phyloP scores from a whole-genome alignment of 345 rosid genomes.

The Cochlearia excelsa region DNA sequence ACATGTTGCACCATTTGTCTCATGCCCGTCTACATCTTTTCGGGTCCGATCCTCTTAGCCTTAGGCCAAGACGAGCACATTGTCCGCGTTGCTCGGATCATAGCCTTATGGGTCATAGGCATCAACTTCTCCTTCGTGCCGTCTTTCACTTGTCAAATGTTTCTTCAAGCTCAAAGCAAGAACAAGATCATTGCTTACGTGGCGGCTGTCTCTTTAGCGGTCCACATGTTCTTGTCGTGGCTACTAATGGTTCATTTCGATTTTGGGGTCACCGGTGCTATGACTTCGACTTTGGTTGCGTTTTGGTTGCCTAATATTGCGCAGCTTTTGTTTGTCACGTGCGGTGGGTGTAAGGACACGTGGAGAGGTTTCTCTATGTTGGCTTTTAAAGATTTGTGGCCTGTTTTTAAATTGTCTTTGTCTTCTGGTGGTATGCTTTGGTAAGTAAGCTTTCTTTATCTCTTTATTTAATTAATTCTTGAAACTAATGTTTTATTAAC shows the following conservation, averaged over 20 bases:
- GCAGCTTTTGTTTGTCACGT: constrained; percentile 47
- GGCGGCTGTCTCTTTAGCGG: constrained; percentile 42
- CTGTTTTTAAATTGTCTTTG: too few species aligned
- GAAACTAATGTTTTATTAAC: too few species aligned
- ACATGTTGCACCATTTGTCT: too few species aligned
- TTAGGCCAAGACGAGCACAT: constrained; percentile 55
- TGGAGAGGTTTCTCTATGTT: constrained; percentile 52
- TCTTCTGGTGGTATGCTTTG: neutral
- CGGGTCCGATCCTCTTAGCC: constrained; percentile 43
- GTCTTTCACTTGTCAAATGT: constrained; percentile 23
- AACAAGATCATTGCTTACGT: constrained; percentile 60
- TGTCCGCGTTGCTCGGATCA: constrained; percentile 39
- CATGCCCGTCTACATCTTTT: constrained; percentile 34
- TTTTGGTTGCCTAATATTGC: constrained; percentile 70
- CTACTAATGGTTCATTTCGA: constrained; percentile 49
- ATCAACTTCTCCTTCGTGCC: constrained; percentile 39
- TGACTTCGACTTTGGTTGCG: constrained; percentile 53
- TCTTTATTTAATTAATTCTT: too few species aligned
- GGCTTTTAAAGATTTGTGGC: too few species aligned
- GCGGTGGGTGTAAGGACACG: constrained; percentile 63
- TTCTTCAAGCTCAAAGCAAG: constrained; percentile 71
- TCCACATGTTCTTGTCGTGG: constrained; percentile 62
- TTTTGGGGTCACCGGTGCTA: constrained; percentile 60
- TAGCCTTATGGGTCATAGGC: constrained; percentile 54
- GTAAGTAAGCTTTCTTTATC: too few species aligned